A percentile compares a stretch with the other conserved stretches of the same genome.
Evolutionary conservation across 2,329 filamentous ascomycete species (phyloP).

Genomic region (Calonectria multiphialidica): DNA sequence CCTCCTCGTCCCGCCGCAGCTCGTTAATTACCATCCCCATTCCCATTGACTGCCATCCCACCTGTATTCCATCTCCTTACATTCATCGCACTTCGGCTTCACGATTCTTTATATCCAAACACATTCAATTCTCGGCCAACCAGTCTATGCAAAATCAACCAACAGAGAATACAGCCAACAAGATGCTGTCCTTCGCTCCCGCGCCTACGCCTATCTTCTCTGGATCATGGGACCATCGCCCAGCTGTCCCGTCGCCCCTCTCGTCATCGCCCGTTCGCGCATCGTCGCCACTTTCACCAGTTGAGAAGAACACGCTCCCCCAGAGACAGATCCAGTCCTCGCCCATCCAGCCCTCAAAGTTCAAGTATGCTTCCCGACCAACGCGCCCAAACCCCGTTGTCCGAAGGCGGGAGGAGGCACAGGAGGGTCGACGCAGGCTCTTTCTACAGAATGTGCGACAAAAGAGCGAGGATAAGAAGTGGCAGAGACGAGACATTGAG

Average conservation of each 20-base stretch:
- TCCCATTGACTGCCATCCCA: conserved; percentile 3
- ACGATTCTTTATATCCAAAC: conserved; percentile 8
- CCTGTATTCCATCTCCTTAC: conserved; percentile 6
- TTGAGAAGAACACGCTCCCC: conserved; percentile 56
- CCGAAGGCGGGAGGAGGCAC: conserved; percentile 70
- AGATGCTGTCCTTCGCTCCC: conserved; percentile 57
- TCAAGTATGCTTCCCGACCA: conserved; percentile 66
- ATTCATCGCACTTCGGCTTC: not conserved
- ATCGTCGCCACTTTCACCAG: conserved; percentile 60
- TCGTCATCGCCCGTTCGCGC: conserved; percentile 70
- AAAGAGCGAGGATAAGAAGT: conserved; percentile 69
- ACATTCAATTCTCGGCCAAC: not conserved
- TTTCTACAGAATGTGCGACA: conserved; percentile 78
- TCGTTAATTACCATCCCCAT: not conserved
- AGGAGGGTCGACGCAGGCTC: conserved; percentile 73
- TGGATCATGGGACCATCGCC: conserved; percentile 59
- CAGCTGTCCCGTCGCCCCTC: conserved; percentile 65
- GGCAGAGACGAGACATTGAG: conserved; percentile 72
- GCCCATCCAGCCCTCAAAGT: conserved; percentile 54
- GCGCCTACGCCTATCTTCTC: conserved; percentile 58
- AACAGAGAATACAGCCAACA: conserved; percentile 41
- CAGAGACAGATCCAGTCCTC: conserved; percentile 60
- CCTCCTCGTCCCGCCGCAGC: conserved; percentile 21
- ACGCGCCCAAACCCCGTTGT: conserved; percentile 74
- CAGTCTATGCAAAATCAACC: conserved; percentile 49